A percentile compares a stretch with the other conserved stretches of the same genome.
Conservation (phyloP, 805 yeast species). For the Teunomyces barrocoloradensis region DNA sequence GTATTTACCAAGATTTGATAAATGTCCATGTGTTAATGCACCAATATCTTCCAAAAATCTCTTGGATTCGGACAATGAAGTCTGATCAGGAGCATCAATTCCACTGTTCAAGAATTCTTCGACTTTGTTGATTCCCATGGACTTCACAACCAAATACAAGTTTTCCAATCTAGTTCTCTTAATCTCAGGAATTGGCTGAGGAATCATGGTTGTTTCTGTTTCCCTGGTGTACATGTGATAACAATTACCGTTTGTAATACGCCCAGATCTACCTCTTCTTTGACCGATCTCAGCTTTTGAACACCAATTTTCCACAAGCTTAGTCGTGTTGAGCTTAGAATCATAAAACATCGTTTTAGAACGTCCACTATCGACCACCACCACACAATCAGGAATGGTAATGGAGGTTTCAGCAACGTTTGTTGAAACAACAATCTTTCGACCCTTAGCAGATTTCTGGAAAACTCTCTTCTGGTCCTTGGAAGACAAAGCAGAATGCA, state of each 20-base stretch:
- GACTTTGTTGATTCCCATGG: conserved; percentile 82
- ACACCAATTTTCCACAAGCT: conserved; percentile 77
- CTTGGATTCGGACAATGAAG: conserved; percentile 51
- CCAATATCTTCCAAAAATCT: conserved; percentile 65
- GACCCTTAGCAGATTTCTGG: conserved; percentile 48
- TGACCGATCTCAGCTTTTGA: conserved; percentile 88
- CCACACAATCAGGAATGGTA: conserved; percentile 93
- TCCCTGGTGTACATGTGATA: conserved; percentile 73
- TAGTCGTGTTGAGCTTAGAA: conserved; percentile 62
- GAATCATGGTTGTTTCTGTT: conserved; percentile 54
- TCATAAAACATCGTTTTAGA: conserved; percentile 78
- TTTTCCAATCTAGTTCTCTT: conserved; percentile 80
- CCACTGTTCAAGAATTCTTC: conserved; percentile 68
- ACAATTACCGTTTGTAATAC: conserved; percentile 80
- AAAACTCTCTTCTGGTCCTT: conserved; percentile 81
- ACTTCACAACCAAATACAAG: conserved; percentile 75
- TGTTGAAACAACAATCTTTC: conserved; percentile 86
- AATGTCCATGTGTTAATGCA: conserved; percentile 48
- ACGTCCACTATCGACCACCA: conserved; percentile 83
- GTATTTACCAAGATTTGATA: conserved; percentile 78
- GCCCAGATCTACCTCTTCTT: conserved; percentile 98
- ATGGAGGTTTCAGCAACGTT: conserved; percentile 97
- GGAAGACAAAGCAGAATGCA: conserved; percentile 86
- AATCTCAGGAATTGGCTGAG: conserved; percentile 86
- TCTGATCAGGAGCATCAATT: conserved; percentile 71